Percentiles rank a stretch among this genome's conserved stretches.
Conservation (phyloP, 2,329 filamentous ascomycete genomes). For the Fusarium scirpi region DNA sequence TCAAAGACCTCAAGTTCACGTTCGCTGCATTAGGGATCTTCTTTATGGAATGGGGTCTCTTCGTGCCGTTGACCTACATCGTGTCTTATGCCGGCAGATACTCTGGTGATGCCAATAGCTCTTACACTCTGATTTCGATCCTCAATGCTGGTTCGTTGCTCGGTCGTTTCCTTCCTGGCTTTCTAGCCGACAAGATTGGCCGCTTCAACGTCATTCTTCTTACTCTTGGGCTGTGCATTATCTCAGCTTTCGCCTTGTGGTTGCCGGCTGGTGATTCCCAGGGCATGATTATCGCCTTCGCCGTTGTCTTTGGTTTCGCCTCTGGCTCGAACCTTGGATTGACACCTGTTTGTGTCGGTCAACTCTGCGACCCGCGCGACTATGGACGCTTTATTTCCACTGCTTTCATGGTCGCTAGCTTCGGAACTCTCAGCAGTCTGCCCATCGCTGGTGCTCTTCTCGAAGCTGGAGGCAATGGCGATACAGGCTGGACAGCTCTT, state of each 20-base stretch:
- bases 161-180: constrained; percentile 80
- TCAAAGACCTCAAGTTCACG: constrained; percentile 69
- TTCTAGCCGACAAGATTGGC: constrained; percentile 80
- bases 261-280: constrained; percentile 68
- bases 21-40: constrained; percentile 73
- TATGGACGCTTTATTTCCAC: constrained; percentile 83
- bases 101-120: constrained; percentile 37
- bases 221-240: constrained; percentile 69
- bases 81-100: constrained; percentile 73
- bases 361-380: constrained; percentile 79
- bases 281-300: constrained; percentile 74
- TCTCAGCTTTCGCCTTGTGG: constrained; percentile 75
- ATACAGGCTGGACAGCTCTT: constrained; percentile 53
- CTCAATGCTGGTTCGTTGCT: constrained; percentile 83
- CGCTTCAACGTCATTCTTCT: constrained; percentile 84
- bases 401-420: constrained; percentile 80
- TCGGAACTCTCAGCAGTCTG: constrained; percentile 69
- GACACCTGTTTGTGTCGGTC: constrained; percentile 83
- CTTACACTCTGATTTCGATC: constrained; percentile 82
- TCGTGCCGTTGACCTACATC: constrained; percentile 82
- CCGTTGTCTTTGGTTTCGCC: constrained; percentile 80
- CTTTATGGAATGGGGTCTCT: constrained; percentile 77
- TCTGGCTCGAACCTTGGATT: constrained; percentile 83
- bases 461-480: constrained; percentile 44
- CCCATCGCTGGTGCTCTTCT: constrained; percentile 58